These are phyloP conservation scores for Lepidium didymum DNA, from an alignment of 345 rosid genomes.

Conservation along the genomic window DNA sequence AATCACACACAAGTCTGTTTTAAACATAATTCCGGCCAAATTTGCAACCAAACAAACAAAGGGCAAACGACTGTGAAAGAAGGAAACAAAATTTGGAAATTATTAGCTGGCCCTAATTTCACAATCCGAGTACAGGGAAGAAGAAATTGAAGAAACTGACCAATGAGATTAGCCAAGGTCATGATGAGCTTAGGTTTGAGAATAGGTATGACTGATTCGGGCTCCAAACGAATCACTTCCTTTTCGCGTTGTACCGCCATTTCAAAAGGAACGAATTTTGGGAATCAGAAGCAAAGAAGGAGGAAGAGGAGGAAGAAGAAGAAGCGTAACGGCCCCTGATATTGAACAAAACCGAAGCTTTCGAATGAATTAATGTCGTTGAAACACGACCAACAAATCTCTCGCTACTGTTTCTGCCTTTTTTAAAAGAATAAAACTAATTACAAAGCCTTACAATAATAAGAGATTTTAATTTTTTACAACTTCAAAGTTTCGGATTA, in stretches of 20 bases:
- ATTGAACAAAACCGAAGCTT: constrained; percentile 3
- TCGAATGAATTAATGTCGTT: constrained; percentile 12
- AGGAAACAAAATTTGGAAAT: background rate
- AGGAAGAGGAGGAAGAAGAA: background rate
- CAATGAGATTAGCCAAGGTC: constrained; percentile 91
- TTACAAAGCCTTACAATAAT: too few relatives aligned
- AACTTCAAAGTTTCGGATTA: too few relatives aligned
- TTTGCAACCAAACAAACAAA: background rate
- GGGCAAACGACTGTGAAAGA: background rate
- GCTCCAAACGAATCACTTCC: constrained; percentile 76
- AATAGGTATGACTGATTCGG: constrained; percentile 86
- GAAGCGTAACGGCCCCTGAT: background rate
- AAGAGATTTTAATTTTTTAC: background rate
- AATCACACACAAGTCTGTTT: background rate
- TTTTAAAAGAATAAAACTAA: too few relatives aligned
- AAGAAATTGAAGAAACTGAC: constrained; percentile 28
- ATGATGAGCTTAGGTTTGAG: constrained; percentile 91
- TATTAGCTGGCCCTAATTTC: background rate
- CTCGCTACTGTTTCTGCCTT: background rate
- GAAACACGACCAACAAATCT: constrained; percentile 13
- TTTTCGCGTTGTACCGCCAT: constrained; percentile 32
- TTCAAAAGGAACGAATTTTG: background rate
- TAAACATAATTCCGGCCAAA: background rate
- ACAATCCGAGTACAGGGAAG: background rate
- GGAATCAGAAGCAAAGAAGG: background rate